Evolutionary conservation across 805 yeast genomes (phyloP), one percentile per base, ranked within the genome.

Genomic region (Zygosaccharomyces bailii): DNA sequence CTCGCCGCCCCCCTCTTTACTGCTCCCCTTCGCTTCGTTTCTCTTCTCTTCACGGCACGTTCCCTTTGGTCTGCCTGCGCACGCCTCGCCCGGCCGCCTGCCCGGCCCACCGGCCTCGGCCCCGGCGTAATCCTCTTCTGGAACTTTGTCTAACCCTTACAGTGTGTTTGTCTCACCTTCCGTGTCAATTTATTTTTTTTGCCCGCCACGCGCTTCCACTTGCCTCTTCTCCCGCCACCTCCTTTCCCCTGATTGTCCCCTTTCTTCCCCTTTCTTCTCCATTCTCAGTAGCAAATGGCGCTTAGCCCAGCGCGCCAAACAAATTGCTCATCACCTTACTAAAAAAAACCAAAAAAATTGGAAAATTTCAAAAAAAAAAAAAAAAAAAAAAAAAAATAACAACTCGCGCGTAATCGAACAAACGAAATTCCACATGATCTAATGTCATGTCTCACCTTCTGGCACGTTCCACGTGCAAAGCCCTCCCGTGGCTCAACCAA

Each of bases 251-350:
- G n/a, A n/a, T n/a, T 6, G 25, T 23, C 25, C 25, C 9, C 25
- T 23, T 9, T 23, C 9, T 9, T 6, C 31, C 31, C 31, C 6
- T 27, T n/a, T 27, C 6, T 7, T 10, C 31, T 16, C 13, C 31
- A n/a, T 16, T 5, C 14, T 16, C 8, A 27, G 13, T 10, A 4
- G 31, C 14, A n/a, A n/a, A 7, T n/a, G n/a, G n/a, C n/a, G n/a
- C n/a, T n/a, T n/a, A n/a, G 13, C 16, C 10, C 14, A n/a, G 31
- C 31, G 31, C 31, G 31, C 31, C 31, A 27, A 27, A 27, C 10
- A 27, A 27, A 10, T 27, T 27, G 31, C 31, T 27, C 31, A 27
- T 27, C 31, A 27, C 31, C 31, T 27, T 27, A 27, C 31, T 27
- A 27, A 27, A 27, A 27, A n/a, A n/a, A n/a, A n/a, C n/a, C n/a